Percentiles rank a stretch among this genome's conserved stretches.
Conservation (phyloP, 202 grass and related monocot species). For the Cymbopogon flexuosus region DNA sequence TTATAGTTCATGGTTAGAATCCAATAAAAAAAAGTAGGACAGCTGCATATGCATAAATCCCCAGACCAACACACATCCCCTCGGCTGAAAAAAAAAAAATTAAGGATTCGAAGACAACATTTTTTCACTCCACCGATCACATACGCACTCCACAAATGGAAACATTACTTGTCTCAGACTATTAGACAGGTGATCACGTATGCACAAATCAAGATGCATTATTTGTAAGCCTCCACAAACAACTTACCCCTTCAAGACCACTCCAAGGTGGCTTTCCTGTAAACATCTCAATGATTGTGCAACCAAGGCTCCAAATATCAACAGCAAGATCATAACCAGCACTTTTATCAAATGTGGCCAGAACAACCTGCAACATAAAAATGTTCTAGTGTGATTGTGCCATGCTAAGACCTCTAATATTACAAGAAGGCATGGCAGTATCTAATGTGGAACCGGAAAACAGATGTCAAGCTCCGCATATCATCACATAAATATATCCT, state of each 20-base stretch:
- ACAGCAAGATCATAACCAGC: constrained; percentile 80
- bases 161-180: background rate
- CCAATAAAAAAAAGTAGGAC: background rate
- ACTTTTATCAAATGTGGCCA: constrained; percentile 74
- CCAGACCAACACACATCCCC: background rate
- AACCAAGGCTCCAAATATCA: constrained; percentile 96
- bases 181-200: background rate
- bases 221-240: constrained; percentile 8
- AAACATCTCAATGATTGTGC: constrained; percentile 95
- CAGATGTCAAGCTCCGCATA: background rate
- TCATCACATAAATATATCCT: background rate
- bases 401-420: constrained; percentile 22
- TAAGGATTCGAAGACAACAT: background rate
- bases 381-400: constrained; percentile 26
- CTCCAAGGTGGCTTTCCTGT: constrained; percentile 89
- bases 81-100: background rate
- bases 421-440: background rate
- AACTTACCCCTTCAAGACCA: constrained; percentile 90
- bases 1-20: constrained; percentile 28
- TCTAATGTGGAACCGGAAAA: background rate
- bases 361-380: constrained; percentile 70
- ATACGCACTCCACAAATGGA: background rate
- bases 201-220: constrained; percentile 3
- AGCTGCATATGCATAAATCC: background rate
- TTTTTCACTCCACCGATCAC: background rate